Evolutionary conservation across 78 protist species (phyloP), one percentile per base, ranked within the genome.

Genomic region (Paratrimastix pyriformis): DNA sequence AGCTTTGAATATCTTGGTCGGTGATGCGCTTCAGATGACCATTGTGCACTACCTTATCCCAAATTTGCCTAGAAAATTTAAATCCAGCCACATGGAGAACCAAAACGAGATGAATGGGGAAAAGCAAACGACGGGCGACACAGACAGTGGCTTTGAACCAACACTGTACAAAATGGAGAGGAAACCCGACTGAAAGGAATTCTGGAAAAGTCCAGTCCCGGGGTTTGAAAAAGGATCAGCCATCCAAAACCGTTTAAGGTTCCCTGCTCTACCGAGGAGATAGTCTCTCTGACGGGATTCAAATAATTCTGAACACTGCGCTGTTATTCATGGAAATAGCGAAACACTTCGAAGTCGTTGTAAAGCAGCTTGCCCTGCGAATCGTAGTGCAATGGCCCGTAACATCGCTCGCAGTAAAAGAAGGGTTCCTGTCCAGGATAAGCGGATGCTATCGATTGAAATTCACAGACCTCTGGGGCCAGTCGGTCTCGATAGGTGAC

Each of bases 21-120:
- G 94, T 89, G 35, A 94, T 89, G 0, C 96, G 81, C 87, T 90
- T 92, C 45, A 89, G 89, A 77, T 90, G 93, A 29, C 95, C 94
- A 26, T 89, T 88, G 18, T 70, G 58, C 33, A 88, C 91, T 45
- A 3, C 37, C 7, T 26, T 30, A n/a, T n/a, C n/a, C n/a, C n/a
- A n/a, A n/a, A n/a, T n/a, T n/a, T n/a, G n/a, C 3, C 46, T 43
- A 43, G 46, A 43, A 43, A 7, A 43, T 7, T n/a, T n/a, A n/a
- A n/a, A 1, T 32, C 7, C 39, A 4, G 35, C 52, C 9, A 38
- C 13, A 39, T 2, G 15, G 57, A 30, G 13, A 9, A 0, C 52
- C 33, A 50, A 71, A 2, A 59, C 29, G 46, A 30, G 48, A 46
- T 7, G 37, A 9, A 73, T 30, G 50, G 37, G 50, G 54, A 32